These are phyloP conservation scores for Tardiomyces depauwii DNA, from an alignment of 1,139 yeast species.

Conservation along the genomic window DNA sequence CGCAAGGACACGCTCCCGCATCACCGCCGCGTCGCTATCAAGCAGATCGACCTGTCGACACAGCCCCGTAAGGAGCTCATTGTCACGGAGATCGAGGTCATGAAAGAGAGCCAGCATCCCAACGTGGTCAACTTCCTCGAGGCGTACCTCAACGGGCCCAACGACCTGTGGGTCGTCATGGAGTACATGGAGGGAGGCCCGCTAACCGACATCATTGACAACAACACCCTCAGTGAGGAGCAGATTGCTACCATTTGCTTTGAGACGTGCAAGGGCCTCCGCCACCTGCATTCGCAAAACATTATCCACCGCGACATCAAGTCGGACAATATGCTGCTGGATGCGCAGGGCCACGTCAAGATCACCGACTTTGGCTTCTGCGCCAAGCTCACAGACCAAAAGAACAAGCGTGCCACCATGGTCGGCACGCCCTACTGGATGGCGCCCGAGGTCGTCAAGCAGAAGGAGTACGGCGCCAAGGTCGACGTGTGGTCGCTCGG, in stretches of 20 bases:
- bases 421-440: conserved; percentile 99
- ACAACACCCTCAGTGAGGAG: conserved; percentile 61
- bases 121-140: conserved; percentile 90
- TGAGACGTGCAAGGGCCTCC: conserved; percentile 86
- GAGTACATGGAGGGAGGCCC: conserved; percentile 93
- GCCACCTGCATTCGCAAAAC: conserved; percentile 80
- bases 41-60: conserved; percentile 85
- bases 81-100: conserved; percentile 84
- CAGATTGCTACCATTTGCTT: conserved; percentile 87
- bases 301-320: conserved; percentile 95
- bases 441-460: conserved; percentile 99
- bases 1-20: conserved; percentile 9
- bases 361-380: conserved; percentile 98
- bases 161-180: conserved; percentile 85
- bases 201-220: conserved; percentile 81
- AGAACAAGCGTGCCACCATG: conserved; percentile 94
- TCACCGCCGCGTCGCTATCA: conserved; percentile 52
- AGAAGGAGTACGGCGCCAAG: conserved; percentile 90
- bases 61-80: conserved; percentile 95
- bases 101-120: conserved; percentile 84
- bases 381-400: conserved; percentile 87
- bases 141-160: conserved; percentile 48
- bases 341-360: conserved; percentile 79
- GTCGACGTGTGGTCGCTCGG: conserved; percentile 98
- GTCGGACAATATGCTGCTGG: conserved; percentile 84